These are phyloP conservation scores for Monoraphidium neglectum DNA, from an alignment of 139 green algal genomes.

Conservation along the genomic window DNA sequence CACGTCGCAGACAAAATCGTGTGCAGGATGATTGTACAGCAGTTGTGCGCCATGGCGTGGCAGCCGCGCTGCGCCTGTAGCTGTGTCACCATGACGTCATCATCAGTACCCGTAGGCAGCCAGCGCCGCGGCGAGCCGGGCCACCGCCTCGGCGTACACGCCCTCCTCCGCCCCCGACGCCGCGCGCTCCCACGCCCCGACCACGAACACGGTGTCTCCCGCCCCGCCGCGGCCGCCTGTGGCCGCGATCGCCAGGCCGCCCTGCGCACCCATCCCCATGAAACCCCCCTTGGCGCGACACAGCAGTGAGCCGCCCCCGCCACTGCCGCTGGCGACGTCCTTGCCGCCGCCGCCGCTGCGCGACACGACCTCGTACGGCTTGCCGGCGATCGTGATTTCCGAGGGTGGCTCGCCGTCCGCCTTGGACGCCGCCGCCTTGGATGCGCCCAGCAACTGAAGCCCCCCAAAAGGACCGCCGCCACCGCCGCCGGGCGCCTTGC, in stretches of 20 bases:
- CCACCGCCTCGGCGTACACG: background rate
- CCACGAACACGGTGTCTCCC: slow-evolving; percentile 12
- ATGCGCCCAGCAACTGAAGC: too few relatives aligned
- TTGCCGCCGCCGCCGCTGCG: too few relatives aligned
- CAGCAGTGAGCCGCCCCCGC: background rate
- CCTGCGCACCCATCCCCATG: slow-evolving; percentile 7
- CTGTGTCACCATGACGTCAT: too few relatives aligned
- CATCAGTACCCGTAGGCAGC: slow-evolving; percentile 10
- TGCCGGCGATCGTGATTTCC: slow-evolving; percentile 8
- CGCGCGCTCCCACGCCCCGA: slow-evolving; percentile 17
- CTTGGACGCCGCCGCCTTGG: too few relatives aligned
- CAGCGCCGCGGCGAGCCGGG: background rate
- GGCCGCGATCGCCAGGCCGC: background rate
- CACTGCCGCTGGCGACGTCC: background rate
- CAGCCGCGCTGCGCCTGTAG: too few relatives aligned
- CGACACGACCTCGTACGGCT: background rate
- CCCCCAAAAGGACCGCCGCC: too few relatives aligned
- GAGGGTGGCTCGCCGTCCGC: too few relatives aligned
- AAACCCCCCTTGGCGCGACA: slow-evolving; percentile 13
- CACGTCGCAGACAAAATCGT: too few relatives aligned
- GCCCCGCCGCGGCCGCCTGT: background rate
- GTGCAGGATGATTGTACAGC: too few relatives aligned
- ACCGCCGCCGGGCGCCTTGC: background rate
- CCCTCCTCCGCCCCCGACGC: background rate
- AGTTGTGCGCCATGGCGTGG: too few relatives aligned